These are phyloP conservation scores for Pleurotus djamor DNA, from an alignment of 768 basidiomycete species.

Conservation along the genomic window DNA sequence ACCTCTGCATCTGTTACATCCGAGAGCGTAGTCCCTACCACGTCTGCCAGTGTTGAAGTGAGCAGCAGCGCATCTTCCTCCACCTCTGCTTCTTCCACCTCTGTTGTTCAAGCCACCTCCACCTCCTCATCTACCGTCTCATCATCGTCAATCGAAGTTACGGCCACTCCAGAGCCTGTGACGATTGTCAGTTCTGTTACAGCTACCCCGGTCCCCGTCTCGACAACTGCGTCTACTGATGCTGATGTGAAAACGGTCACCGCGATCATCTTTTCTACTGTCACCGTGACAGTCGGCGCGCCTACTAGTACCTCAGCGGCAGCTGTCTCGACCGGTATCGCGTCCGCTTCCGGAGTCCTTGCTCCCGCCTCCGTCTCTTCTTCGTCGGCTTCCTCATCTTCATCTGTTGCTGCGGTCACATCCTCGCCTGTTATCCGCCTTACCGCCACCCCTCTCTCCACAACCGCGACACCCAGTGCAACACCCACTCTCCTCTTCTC, in stretches of 20 bases:
- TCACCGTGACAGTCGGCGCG: conserved; percentile 7
- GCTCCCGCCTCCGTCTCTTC: neutral
- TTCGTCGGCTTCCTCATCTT: neutral
- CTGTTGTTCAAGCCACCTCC: neutral
- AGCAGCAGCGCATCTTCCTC: too few relatives aligned
- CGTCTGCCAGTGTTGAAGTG: too few relatives aligned
- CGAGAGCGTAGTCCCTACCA: too few relatives aligned
- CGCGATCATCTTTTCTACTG: conserved; percentile 18
- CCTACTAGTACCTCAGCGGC: conserved; percentile 7
- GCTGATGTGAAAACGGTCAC: conserved; percentile 12
- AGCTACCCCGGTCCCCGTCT: conserved; percentile 6
- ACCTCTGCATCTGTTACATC: neutral
- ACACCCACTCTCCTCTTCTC: neutral
- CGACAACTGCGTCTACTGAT: conserved; percentile 6
- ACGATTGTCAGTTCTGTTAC: conserved; percentile 8
- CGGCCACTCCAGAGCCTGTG: conserved; percentile 9
- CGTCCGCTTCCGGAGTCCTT: neutral
- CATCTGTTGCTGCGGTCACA: neutral
- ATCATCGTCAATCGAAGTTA: neutral
- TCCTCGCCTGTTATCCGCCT: neutral
- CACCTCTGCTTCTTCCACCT: conserved; percentile 10
- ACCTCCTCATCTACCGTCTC: conserved; percentile 7
- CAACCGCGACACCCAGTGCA: neutral
- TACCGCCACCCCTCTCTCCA: neutral
- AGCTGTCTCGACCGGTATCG: neutral